These are phyloP conservation scores for Grigorovia transvaalensis DNA, from an alignment of 805 yeast species.

Conservation along the genomic window DNA sequence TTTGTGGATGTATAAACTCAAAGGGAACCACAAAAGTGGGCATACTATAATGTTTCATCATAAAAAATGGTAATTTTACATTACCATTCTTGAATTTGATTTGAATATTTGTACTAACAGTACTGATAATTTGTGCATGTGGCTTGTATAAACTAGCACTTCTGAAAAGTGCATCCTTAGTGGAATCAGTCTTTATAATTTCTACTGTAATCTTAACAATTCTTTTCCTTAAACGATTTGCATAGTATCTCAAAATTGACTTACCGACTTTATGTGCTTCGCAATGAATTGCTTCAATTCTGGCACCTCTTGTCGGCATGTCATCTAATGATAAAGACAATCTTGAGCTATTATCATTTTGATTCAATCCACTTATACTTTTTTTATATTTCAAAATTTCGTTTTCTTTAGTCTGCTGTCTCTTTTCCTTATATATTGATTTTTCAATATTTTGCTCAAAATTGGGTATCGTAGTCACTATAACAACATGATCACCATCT, in stretches of 20 bases:
- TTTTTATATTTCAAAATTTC: background rate
- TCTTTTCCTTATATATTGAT: conserved; percentile 6
- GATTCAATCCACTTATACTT: background rate
- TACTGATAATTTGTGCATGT: conserved; percentile 22
- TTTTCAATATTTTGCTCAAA: conserved; percentile 17
- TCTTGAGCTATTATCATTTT: background rate
- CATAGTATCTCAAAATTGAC: conserved; percentile 20
- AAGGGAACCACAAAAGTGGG: conserved; percentile 25
- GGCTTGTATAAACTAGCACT: conserved; percentile 24
- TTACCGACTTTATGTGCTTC: conserved; percentile 18
- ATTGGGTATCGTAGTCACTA: conserved; percentile 42
- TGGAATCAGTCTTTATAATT: conserved; percentile 20
- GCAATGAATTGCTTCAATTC: conserved; percentile 19
- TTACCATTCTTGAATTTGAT: conserved; percentile 29
- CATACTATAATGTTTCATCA: conserved; percentile 22
- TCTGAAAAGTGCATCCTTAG: conserved; percentile 15
- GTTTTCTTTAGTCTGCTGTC: conserved; percentile 4
- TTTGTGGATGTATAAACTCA: conserved; percentile 25
- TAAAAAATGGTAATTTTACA: conserved; percentile 26
- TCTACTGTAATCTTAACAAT: conserved; percentile 25
- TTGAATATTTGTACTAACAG: conserved; percentile 27
- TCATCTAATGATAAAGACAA: conserved; percentile 1
- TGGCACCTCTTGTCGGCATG: conserved; percentile 6
- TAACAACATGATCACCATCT: conserved; percentile 55
- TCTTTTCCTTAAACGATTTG: conserved; percentile 14